These are phyloP conservation scores for Oryza punctata DNA, from an alignment of 176 grass and related monocot species.

Conservation along the genomic window DNA sequence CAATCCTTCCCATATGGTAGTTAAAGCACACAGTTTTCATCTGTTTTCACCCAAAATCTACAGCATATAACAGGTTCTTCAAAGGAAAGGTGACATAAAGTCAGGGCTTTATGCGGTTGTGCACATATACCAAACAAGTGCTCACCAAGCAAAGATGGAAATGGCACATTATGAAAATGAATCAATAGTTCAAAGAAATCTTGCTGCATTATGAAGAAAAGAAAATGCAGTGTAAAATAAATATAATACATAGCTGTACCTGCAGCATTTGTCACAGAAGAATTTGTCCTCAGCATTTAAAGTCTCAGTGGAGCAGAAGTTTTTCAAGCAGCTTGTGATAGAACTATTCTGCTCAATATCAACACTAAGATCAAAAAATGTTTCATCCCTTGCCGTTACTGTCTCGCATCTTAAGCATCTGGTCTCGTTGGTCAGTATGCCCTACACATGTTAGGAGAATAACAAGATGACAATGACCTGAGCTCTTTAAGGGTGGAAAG, in stretches of 20 bases:
- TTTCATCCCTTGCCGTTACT: conserved; percentile 90
- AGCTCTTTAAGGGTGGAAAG: conserved; percentile 18
- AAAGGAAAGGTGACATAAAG: background rate
- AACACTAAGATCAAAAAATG: conserved; percentile 88
- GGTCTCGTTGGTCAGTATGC: conserved; percentile 92
- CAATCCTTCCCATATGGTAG: conserved; percentile 14
- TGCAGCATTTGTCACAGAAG: conserved; percentile 98
- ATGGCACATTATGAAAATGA: conserved; percentile 32
- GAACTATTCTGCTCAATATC: conserved; percentile 99
- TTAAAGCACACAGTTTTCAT: conserved; percentile 3
- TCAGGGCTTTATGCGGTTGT: background rate
- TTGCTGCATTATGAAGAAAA: background rate
- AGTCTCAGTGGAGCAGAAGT: conserved; percentile 94
- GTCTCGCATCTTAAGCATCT: conserved; percentile 91
- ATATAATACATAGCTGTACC: conserved; percentile 42
- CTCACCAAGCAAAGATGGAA: conserved; percentile 2
- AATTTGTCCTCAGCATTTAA: conserved; percentile 98
- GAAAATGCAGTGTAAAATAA: conserved; percentile 20
- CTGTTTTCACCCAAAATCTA: conserved; percentile 30
- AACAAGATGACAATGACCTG: conserved; percentile 24
- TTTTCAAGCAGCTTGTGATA: conserved; percentile 94
- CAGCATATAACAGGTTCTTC: background rate
- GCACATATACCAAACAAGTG: conserved; percentile 16
- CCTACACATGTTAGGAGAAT: conserved; percentile 49
- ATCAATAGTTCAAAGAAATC: conserved; percentile 23